These are phyloP conservation scores for Fusarium nanum DNA, from an alignment of 2,329 filamentous ascomycete species.

Conservation along the genomic window DNA sequence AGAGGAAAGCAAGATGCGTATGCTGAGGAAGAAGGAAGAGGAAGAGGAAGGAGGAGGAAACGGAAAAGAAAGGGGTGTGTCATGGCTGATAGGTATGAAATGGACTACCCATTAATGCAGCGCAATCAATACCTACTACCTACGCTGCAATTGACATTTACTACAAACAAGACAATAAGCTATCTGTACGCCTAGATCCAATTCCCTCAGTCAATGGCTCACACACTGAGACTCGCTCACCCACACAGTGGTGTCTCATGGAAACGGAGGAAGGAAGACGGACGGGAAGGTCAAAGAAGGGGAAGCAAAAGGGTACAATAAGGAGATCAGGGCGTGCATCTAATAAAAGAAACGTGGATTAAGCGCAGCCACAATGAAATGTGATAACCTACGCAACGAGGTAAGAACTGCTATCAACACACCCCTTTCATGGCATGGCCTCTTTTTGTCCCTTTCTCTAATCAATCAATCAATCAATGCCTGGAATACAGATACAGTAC, in stretches of 20 bases:
- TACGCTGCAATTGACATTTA: too few species aligned
- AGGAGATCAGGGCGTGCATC: constrained; percentile 5
- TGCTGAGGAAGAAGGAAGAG: not conserved
- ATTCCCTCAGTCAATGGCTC: constrained; percentile 15
- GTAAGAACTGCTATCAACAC: constrained; percentile 15
- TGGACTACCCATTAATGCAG: constrained; percentile 11
- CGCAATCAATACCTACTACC: not conserved
- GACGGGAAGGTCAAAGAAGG: constrained; percentile 18
- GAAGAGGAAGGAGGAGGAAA: constrained; percentile 6
- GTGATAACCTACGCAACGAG: constrained; percentile 22
- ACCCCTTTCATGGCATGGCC: not conserved
- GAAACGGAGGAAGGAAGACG: constrained; percentile 21
- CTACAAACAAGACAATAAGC: not conserved
- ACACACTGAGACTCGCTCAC: constrained; percentile 2
- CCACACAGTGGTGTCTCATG: constrained; percentile 26
- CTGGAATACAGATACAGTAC: not conserved
- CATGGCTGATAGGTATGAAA: constrained; percentile 32
- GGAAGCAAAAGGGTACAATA: constrained; percentile 10
- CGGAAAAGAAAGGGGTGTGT: constrained; percentile 21
- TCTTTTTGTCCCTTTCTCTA: constrained; percentile 13
- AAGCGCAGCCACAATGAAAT: constrained; percentile 26
- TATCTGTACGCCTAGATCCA: constrained; percentile 5
- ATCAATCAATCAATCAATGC: constrained; percentile 18
- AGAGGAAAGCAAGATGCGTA: not conserved
- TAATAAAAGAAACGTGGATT: constrained; percentile 31